Evolutionary conservation across 2,329 filamentous ascomycete genomes (phyloP).

Genomic region (Cladophialophora carrionii): DNA sequence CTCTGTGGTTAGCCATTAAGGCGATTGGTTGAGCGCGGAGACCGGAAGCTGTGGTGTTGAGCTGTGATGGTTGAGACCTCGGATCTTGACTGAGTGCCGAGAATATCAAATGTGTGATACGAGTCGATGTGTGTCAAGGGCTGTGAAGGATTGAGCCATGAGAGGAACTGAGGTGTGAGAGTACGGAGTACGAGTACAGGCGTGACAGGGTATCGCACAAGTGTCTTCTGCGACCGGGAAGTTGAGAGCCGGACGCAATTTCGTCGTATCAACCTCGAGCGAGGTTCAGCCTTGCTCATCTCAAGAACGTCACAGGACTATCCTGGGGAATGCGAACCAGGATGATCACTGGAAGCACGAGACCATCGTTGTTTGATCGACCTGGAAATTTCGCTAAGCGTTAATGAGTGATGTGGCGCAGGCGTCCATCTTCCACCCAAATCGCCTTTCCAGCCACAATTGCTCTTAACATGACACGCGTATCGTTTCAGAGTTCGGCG

Average conservation of each 20-base stretch:
- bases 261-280: background rate
- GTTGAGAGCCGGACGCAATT: conserved; percentile 2
- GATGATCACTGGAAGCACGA: conserved; percentile 7
- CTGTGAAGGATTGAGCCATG: background rate
- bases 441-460: conserved; percentile 15
- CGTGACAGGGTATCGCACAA: background rate
- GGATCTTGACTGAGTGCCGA: background rate
- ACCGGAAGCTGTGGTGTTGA: background rate
- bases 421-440: background rate
- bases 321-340: background rate
- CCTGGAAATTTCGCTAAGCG: conserved; percentile 5
- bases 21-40: background rate
- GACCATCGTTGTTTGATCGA: conserved; percentile 17
- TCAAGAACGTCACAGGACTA: conserved; percentile 1
- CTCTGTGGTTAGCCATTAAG: conserved; percentile 25
- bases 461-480: conserved; percentile 1
- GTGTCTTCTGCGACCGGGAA: conserved; percentile 14
- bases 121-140: background rate
- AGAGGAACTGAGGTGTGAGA: conserved; percentile 1
- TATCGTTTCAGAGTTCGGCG: conserved; percentile 5
- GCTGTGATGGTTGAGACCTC: background rate
- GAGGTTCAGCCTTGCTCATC: conserved; percentile 23
- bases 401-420: conserved; percentile 13
- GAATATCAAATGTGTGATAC: background rate
- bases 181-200: background rate